phyloP scores from a whole-genome alignment of 2,329 filamentous ascomycete species.

The Raffaelea albimanens region DNA sequence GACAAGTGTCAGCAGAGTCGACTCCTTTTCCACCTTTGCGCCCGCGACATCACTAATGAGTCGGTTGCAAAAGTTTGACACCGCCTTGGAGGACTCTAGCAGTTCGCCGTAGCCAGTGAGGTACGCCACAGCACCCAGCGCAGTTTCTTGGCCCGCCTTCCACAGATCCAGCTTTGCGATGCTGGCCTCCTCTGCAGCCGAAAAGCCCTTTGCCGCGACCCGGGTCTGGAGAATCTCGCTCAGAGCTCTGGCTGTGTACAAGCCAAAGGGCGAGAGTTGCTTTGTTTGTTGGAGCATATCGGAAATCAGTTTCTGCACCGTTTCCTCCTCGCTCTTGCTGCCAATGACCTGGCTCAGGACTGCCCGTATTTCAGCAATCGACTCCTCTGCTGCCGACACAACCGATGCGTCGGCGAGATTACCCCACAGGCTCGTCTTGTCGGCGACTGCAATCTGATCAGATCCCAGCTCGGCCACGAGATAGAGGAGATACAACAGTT shows the following conservation, averaged over 20 bases:
- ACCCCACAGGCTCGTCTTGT: slow-evolving; percentile 36
- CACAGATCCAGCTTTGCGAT: slow-evolving; percentile 35
- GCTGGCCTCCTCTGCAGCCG: slow-evolving; percentile 32
- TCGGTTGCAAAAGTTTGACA: slow-evolving; percentile 48
- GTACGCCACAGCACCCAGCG: slow-evolving; percentile 39
- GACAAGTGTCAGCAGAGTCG: slow-evolving; percentile 38
- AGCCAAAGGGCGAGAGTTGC: slow-evolving; percentile 29
- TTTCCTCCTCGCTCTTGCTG: slow-evolving; percentile 11
- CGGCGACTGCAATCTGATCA: slow-evolving; percentile 42
- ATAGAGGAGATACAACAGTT: slow-evolving; percentile 41
- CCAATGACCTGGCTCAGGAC: slow-evolving; percentile 25
- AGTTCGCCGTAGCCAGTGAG: slow-evolving; percentile 42
- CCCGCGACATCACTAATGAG: slow-evolving; percentile 52
- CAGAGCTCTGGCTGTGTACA: slow-evolving; percentile 46
- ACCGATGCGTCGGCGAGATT: slow-evolving; percentile 25
- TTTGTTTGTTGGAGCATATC: slow-evolving; percentile 33
- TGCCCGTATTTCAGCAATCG: slow-evolving; percentile 30
- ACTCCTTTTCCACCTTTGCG: slow-evolving; percentile 29
- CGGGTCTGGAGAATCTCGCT: slow-evolving; percentile 37
- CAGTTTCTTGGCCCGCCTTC: slow-evolving; percentile 35
- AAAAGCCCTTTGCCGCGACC: slow-evolving; percentile 36
- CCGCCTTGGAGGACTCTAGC: slow-evolving; percentile 34
- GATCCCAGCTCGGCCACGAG: slow-evolving; percentile 41
- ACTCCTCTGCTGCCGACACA: slow-evolving; percentile 29
- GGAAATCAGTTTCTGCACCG: slow-evolving; percentile 29